phyloP scores from a whole-genome alignment of 192 early-diverging fungal species.

The Funneliformis geosporum region DNA sequence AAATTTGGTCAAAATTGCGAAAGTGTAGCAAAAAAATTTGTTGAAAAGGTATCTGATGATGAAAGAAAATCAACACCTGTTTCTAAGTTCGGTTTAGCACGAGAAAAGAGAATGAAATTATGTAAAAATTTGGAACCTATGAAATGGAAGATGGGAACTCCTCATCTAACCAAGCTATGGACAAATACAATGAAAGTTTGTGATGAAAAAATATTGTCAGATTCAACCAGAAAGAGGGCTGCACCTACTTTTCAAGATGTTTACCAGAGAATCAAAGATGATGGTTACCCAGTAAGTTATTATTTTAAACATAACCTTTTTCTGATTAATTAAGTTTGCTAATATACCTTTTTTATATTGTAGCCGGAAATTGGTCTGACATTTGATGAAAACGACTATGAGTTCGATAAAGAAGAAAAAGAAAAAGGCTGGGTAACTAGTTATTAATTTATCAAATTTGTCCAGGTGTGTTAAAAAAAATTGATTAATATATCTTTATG shows the following conservation, averaged over 20 bases:
- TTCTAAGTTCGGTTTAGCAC: not conserved
- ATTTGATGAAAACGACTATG: not conserved
- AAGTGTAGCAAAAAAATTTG: not conserved
- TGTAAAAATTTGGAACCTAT: slow-evolving; percentile 3
- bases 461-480: too few species aligned
- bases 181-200: not conserved
- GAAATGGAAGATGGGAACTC: not conserved
- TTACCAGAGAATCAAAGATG: not conserved
- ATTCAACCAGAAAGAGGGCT: not conserved
- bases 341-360: not conserved
- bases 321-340: not conserved
- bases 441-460: not conserved
- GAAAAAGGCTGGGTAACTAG: slow-evolving; percentile 15
- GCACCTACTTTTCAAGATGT: not conserved
- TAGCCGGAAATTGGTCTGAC: not conserved
- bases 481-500: not conserved
- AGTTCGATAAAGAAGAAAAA: not conserved
- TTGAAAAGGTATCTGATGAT: not conserved
- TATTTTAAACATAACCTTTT: not conserved
- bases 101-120: not conserved
- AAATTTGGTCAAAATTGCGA: slow-evolving; percentile 25
- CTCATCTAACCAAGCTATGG: not conserved
- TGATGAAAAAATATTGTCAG: not conserved
- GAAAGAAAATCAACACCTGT: not conserved
- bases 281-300: slow-evolving; percentile 19